Base-by-base conservation (phyloP, 179 eudicot genomes). In the Drosera spatulata region DNA sequence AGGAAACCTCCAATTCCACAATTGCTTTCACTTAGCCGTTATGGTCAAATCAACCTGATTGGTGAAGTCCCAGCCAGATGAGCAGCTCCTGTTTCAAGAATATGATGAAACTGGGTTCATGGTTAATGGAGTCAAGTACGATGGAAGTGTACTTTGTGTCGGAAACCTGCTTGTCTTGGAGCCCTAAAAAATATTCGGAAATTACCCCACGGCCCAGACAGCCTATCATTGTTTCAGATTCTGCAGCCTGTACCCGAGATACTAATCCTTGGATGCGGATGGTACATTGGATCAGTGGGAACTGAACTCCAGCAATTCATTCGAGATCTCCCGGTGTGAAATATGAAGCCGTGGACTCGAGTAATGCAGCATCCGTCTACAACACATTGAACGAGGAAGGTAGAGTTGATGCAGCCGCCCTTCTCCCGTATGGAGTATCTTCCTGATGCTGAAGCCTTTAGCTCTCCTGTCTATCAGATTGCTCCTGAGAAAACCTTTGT, bases 321-420 rank as follows among this genome's bases (percentile, higher is more conserved):
- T 69, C 82, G 88, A n/a, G n/a, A 38, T 93, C 94, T 53, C 70
- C 83, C 51, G 99, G 99, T 70, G 90, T 93, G 90, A 93, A 86
- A 75, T 58, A 89, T 58, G 99, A 89, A 78, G 84, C 82, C 63
- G 74, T 93, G 61, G 99, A 93, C 80, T 86, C 97, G 63, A 76
- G 91, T 75, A 91, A 91, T 65, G 96, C 96, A 13, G 78, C 96
- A 60, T 85, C 98, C 3, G 88, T 96, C 0, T 91, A 82, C 75
- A 91, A n/a, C 70, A 84, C 88, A 50, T 65, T 91, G 72, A 91
- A 91, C 43, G 98, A 91, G 78, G 98, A 91, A 81, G 98, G 96
- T 47, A 82, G 96, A 77, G 78, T 91, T 56, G 89, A 86, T 56
- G 96, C 98, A n/a, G 98, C 91, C 56, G 95, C 95, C 41, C 78